Evolutionary conservation across 1,139 yeast species (phyloP).

Genomic region (Komagataea norvegica): DNA sequence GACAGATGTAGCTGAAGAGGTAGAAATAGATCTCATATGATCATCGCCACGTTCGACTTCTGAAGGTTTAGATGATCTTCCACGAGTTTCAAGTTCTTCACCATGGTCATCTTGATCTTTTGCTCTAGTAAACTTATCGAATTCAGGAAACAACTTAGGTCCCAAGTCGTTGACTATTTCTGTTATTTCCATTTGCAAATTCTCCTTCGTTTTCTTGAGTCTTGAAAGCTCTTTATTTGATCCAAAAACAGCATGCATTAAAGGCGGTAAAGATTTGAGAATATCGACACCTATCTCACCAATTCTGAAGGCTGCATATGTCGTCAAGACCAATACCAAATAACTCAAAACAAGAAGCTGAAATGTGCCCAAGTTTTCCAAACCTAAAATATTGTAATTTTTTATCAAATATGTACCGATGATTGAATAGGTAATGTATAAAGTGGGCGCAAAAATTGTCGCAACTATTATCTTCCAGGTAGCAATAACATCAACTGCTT

Average conservation of each 20-base stretch:
- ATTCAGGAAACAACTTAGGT: slow-evolving; percentile 59
- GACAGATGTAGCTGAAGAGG: slow-evolving; percentile 28
- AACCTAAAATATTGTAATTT: slow-evolving; percentile 26
- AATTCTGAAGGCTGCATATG: slow-evolving; percentile 63
- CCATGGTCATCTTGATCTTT: slow-evolving; percentile 5
- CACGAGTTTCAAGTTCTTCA: slow-evolving; percentile 7
- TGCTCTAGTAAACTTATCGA: slow-evolving; percentile 21
- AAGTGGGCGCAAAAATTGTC: slow-evolving; percentile 61
- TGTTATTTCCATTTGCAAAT: slow-evolving; percentile 50
- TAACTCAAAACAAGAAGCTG: slow-evolving; percentile 38
- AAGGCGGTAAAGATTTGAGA: slow-evolving; percentile 62
- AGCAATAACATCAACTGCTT: slow-evolving; percentile 69
- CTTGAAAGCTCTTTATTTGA: slow-evolving; percentile 41
- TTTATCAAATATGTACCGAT: slow-evolving; percentile 45
- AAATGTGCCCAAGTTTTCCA: slow-evolving; percentile 19
- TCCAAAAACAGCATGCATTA: slow-evolving; percentile 50
- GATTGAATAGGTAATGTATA: slow-evolving; percentile 60
- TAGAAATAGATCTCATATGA: slow-evolving; percentile 27
- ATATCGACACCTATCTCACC: slow-evolving; percentile 78
- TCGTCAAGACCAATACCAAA: slow-evolving; percentile 50
- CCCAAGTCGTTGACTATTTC: slow-evolving; percentile 57
- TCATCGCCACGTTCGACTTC: background rate
- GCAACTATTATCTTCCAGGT: slow-evolving; percentile 75
- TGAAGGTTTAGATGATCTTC: too few relatives aligned
- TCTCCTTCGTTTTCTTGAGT: slow-evolving; percentile 44